Percentiles rank a stretch among this genome's conserved stretches.
These are phyloP conservation scores for Ogataea siamensis DNA, from an alignment of 805 yeast genomes.

Conservation along the genomic window DNA sequence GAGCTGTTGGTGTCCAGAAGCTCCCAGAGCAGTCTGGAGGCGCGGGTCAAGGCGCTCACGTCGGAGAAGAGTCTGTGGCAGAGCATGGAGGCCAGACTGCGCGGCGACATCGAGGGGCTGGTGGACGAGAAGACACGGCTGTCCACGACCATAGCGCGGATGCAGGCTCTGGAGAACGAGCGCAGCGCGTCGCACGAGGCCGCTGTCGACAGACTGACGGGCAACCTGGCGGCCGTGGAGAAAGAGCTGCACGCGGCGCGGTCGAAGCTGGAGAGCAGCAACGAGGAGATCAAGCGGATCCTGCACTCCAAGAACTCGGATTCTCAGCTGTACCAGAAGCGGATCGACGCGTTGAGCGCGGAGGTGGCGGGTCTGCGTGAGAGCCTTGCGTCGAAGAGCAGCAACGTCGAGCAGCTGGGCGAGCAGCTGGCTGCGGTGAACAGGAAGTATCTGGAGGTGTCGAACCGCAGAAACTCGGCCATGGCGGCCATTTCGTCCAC, in stretches of 20 bases:
- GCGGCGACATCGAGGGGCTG: constrained; percentile 50
- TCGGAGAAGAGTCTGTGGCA: constrained; percentile 56
- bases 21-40: constrained; percentile 40
- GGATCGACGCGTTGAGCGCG: constrained; percentile 52
- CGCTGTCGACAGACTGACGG: constrained; percentile 46
- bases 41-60: constrained; percentile 46
- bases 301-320: constrained; percentile 56
- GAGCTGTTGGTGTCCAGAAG: constrained; percentile 56
- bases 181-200: constrained; percentile 53
- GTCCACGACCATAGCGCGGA: constrained; percentile 52
- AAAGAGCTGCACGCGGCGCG: constrained; percentile 43
- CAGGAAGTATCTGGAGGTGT: constrained; percentile 30
- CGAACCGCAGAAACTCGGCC: constrained; percentile 30
- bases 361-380: constrained; percentile 44
- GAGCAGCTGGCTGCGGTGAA: constrained; percentile 36
- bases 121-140: constrained; percentile 58
- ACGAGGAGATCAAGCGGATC: constrained; percentile 50
- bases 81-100: constrained; percentile 47
- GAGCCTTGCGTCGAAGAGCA: constrained; percentile 41
- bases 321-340: constrained; percentile 54
- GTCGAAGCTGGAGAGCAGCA: constrained; percentile 44
- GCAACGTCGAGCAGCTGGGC: constrained; percentile 39
- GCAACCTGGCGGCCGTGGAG: constrained; percentile 50
- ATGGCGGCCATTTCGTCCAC: constrained; percentile 27
- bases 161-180: constrained; percentile 62